Evolutionary conservation across 2,329 filamentous ascomycete species (phyloP), one percentile per base, ranked within the genome.

Genomic region (Colletotrichum musae): DNA sequence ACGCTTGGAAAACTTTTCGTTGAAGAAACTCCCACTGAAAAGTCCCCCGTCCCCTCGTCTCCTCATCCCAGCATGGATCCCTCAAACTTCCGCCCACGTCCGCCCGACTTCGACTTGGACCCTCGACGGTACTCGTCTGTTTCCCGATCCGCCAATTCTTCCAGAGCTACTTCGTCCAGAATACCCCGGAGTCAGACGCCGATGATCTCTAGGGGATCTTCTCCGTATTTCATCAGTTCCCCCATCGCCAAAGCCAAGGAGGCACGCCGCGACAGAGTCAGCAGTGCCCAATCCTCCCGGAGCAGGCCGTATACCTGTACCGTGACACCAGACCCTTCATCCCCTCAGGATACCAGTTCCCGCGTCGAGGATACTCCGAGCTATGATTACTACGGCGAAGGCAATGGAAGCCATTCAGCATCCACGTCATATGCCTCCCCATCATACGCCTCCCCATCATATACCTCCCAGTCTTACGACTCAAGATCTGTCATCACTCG

Each of bases 201-300:
- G 7, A 4, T 7, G 4, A 9, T 32, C n/a, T 56, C 63, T 26
- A 21, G 5, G 32, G n/a, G 43, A 6, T 53, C 60, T 6, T 67
- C 59, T 15, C 39, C 60, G 6, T 65, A 64, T 51, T 64, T 61
- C 1, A 66, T 68, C n/a, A 32, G 6, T 32, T 21, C 26, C 4
- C 43, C 45, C 6, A 9, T 43, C 41, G 26, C 16, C 28, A 7
- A 39, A 24, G n/a, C 7, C 43, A 43, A 70, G 70, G 2, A 71
- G 76, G 24, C 70, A 72, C 4, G 70, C 69, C 18, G 64, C 76
- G 18, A 72, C 73, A 70, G 70, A 4, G 63, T 73, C 2, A 70
- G 63, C 32, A 28, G 12, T 7, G 13, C 18, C 16, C 41, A 36
- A 6, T 13, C 54, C 26, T 41, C 15, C 18, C n/a, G 18, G 10